Evolutionary conservation across 352 stramenopile genomes (phyloP).

Genomic region (Globisporangium alternatum): DNA sequence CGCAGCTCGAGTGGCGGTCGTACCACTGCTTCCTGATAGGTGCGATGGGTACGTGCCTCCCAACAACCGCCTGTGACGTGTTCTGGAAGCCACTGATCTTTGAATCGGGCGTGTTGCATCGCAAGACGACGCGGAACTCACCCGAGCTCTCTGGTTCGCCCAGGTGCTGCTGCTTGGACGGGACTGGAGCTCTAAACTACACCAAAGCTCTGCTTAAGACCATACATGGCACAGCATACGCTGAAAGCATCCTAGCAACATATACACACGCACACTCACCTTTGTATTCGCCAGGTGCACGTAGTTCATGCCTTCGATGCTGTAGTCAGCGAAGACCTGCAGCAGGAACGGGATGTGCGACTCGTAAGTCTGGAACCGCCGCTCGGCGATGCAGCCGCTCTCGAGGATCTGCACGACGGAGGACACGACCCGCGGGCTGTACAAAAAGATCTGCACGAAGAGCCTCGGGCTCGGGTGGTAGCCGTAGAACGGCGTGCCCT

Average conservation of each 20-base stretch:
- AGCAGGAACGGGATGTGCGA: conserved; percentile 88
- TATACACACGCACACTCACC: conserved; percentile 23
- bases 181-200: conserved; percentile 71
- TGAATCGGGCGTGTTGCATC: conserved; percentile 31
- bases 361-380: conserved; percentile 85
- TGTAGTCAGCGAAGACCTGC: conserved; percentile 91
- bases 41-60: conserved; percentile 32
- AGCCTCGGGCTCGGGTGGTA: conserved; percentile 73
- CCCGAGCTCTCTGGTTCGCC: conserved; percentile 7
- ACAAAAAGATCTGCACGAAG: conserved; percentile 89
- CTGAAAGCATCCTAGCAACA: too few species aligned
- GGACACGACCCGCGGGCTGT: conserved; percentile 64
- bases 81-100: conserved; percentile 36
- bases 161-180: conserved; percentile 53
- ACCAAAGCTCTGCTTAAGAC: not conserved
- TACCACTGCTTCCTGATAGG: conserved; percentile 44
- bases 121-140: conserved; percentile 30
- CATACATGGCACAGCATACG: not conserved
- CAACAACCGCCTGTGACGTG: conserved; percentile 16
- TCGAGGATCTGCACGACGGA: conserved; percentile 83
- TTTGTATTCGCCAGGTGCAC: conserved; percentile 70
- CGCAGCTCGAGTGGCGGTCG: conserved; percentile 67
- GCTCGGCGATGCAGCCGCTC: conserved; percentile 66
- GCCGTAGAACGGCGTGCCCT: conserved; percentile 88
- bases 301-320: conserved; percentile 91